These are phyloP conservation scores for Ophiocordyceps robertsii DNA, from an alignment of 2,329 filamentous ascomycete genomes.

Conservation along the genomic window DNA sequence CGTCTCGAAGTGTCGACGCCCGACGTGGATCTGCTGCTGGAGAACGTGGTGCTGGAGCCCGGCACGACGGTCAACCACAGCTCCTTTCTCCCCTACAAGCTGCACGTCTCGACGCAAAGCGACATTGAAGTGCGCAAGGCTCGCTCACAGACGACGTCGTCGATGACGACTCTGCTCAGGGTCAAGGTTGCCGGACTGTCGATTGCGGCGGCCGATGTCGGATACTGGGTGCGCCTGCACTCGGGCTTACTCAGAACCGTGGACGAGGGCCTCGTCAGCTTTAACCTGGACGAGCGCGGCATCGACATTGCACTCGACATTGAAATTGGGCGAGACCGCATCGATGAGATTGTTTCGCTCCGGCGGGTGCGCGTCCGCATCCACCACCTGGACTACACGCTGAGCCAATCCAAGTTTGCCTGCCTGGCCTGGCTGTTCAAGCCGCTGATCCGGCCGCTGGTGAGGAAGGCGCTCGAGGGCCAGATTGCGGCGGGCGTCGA, in stretches of 20 bases:
- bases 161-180: conserved; percentile 56
- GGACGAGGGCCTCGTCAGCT: conserved; percentile 75
- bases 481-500: conserved; percentile 62
- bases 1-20: conserved; percentile 79
- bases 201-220: conserved; percentile 71
- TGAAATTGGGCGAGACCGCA: conserved; percentile 62
- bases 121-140: conserved; percentile 77
- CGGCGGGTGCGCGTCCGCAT: conserved; percentile 66
- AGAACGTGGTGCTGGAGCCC: conserved; percentile 84
- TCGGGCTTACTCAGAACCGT: conserved; percentile 60
- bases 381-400: conserved; percentile 71
- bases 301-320: conserved; percentile 78
- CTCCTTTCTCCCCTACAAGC: conserved; percentile 77
- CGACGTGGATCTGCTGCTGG: conserved; percentile 70
- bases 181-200: conserved; percentile 75
- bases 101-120: conserved; percentile 73
- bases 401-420: conserved; percentile 62
- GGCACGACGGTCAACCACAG: conserved; percentile 72
- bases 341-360: conserved; percentile 73
- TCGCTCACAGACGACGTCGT: conserved; percentile 45
- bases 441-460: conserved; percentile 66
- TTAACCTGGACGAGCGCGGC: conserved; percentile 74
- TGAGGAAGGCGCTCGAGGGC: conserved; percentile 67
- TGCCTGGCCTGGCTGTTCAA: conserved; percentile 74
- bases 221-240: conserved; percentile 78